Evolutionary conservation across 768 basidiomycete genomes (phyloP).

Genomic region (Chalciporus chontae): DNA sequence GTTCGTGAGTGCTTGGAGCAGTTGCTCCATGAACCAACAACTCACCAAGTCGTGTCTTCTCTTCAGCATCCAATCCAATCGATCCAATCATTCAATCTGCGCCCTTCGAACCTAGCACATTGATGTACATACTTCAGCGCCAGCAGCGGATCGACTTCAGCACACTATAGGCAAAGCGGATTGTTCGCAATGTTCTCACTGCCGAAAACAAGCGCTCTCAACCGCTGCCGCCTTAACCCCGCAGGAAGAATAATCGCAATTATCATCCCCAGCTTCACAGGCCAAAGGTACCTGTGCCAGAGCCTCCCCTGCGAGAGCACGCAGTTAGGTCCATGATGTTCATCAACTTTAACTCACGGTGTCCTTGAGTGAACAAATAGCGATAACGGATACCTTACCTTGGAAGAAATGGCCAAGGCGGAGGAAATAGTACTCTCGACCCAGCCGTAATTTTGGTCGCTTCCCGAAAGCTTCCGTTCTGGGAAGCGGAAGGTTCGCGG

Average conservation of each 20-base stretch:
- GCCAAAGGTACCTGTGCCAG: neutral
- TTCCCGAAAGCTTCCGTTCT: too few species aligned
- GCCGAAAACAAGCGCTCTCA: constrained; percentile 2
- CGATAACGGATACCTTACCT: constrained; percentile 17
- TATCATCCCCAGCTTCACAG: neutral
- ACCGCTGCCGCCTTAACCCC: neutral
- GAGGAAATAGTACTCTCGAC: too few species aligned
- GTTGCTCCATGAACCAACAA: too few species aligned
- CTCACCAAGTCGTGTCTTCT: too few species aligned
- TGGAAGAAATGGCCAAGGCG: constrained; percentile 17
- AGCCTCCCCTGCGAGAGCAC: constrained; percentile 13
- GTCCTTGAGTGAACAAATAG: neutral
- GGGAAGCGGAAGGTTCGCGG: too few species aligned
- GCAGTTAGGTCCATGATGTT: constrained; percentile 18
- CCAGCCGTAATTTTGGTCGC: too few species aligned
- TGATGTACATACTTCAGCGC: neutral
- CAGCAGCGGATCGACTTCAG: constrained; percentile 3
- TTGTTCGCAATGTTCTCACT: constrained; percentile 7
- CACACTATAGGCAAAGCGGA: constrained; percentile 4
- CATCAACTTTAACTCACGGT: neutral
- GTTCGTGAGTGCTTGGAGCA: too few species aligned
- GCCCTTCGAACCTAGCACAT: too few species aligned
- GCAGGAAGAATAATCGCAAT: neutral
- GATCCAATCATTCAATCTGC: too few species aligned
- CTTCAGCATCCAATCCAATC: too few species aligned